phyloP scores from a whole-genome alignment of 768 basidiomycete species.

The Boletus tomentosulus region DNA sequence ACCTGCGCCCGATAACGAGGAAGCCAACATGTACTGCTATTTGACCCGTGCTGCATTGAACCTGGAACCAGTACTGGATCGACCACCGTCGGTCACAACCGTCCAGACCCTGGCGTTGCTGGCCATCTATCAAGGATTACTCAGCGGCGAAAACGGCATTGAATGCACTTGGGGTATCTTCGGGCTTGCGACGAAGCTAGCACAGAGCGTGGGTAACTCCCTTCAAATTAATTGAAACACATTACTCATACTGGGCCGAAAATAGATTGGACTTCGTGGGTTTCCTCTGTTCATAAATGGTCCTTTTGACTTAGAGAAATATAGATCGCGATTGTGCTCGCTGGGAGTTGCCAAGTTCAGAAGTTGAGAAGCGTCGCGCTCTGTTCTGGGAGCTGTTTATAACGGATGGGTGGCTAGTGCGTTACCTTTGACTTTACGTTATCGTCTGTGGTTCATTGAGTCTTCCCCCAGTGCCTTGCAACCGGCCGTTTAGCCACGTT shows the following conservation, averaged over 20 bases:
- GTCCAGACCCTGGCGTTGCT: constrained; percentile 64
- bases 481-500: constrained; percentile 68
- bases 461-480: constrained; percentile 50
- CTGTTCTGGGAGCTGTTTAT: constrained; percentile 75
- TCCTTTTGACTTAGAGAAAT: constrained; percentile 12
- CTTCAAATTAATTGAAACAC: not conserved
- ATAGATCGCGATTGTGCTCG: constrained; percentile 70
- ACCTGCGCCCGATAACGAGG: constrained; percentile 47
- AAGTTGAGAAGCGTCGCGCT: constrained; percentile 67
- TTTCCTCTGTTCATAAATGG: constrained; percentile 20
- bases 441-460: not conserved
- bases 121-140: constrained; percentile 68
- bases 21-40: constrained; percentile 52
- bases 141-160: constrained; percentile 64
- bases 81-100: constrained; percentile 67
- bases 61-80: constrained; percentile 63
- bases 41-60: constrained; percentile 63
- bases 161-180: constrained; percentile 66
- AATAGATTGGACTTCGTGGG: constrained; percentile 66
- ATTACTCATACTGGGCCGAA: constrained; percentile 1
- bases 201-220: constrained; percentile 56
- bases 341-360: constrained; percentile 56
- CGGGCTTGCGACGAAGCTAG: constrained; percentile 60
- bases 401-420: constrained; percentile 71
- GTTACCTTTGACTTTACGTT: constrained; percentile 10